Base-by-base conservation (phyloP, 2,329 filamentous ascomycete genomes). In the Fusarium circinatum region DNA sequence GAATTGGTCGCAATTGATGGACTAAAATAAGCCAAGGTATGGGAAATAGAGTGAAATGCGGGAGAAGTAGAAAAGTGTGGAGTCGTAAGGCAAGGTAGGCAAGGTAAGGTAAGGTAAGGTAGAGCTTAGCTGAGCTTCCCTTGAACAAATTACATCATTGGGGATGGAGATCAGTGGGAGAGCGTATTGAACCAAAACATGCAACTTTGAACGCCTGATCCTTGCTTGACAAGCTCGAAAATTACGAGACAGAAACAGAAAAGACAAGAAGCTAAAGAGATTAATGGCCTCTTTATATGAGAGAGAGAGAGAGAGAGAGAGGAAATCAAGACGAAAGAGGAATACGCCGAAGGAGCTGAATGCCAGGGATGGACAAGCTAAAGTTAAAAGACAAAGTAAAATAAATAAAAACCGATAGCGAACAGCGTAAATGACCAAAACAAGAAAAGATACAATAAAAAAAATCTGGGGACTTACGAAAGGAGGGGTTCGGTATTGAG, bases 401-500 rank as follows among this genome's bases (percentile, higher is more conserved):
- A 51, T 32, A 45, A 56, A 63, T 38, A 32, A 39, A 65, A n/a
- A 51, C 20, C 47, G 42, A 26, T 26, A 55, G 14, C 34, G 34
- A 30, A 38, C 18, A 30, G 51, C 51, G 34, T 54, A 54, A n/a
- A 32, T 30, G 45, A 30, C 45, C 26, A 14, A 15, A 20, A 22
- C 17, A 41, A 62, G 45, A 20, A 34, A 34, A 15, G 32, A 34
- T 34, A 15, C 8, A 14, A 28, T 36, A n/a, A 59, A 49, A 48
- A 49, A 56, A 70, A 71, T 61, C 63, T 28, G 65, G 73, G 63
- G 65, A 79, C 86, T 82, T 83, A 89, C 87, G 87, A 79, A 89
- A 89, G 59, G 86, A 87, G 68, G 86, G 85, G 78, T 83, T 82
- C 76, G 86, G 85, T 48, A 84, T 81, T 73, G 85, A 80, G 24